A percentile compares a stretch with the other conserved stretches of the same genome.
phyloP scores from a whole-genome alignment of 257 asterid species.

The Solanum chaucha region DNA sequence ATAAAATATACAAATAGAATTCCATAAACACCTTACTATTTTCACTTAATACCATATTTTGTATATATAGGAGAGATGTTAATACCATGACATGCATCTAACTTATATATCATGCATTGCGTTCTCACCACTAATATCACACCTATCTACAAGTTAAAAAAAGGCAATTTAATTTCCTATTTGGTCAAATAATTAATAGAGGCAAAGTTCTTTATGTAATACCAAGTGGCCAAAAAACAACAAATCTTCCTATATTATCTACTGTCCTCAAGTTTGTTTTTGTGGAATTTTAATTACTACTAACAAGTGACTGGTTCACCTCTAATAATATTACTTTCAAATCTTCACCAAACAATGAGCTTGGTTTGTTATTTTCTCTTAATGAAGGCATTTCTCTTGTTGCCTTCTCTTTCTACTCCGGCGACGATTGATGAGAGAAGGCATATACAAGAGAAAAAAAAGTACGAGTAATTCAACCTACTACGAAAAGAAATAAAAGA shows the following conservation, averaged over 20 bases:
- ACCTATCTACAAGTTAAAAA: no score
- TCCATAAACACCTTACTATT: no score
- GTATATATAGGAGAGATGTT: no score
- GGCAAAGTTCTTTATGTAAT: neutral
- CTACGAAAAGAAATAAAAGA: neutral
- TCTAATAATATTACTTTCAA: slow-evolving; percentile 7
- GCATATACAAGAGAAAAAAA: neutral
- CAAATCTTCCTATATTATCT: slow-evolving; percentile 19
- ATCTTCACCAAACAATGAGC: slow-evolving; percentile 2
- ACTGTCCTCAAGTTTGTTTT: slow-evolving; percentile 10
- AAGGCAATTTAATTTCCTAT: neutral
- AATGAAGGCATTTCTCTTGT: slow-evolving; percentile 13
- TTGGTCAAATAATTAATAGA: neutral
- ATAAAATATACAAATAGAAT: no score
- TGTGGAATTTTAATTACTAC: neutral
- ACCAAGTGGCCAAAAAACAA: neutral
- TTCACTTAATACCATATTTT: no score
- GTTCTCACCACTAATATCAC: no score
- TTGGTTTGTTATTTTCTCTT: slow-evolving; percentile 1
- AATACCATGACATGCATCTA: neutral
- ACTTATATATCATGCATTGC: no score
- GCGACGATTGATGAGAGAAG: slow-evolving; percentile 6
- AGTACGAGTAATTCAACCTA: neutral
- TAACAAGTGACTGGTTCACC: slow-evolving; percentile 6
- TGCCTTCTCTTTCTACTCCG: slow-evolving; percentile 11